Conservation (phyloP, 495 filamentous ascomycete species). For the Neurospora sp. region DNA sequence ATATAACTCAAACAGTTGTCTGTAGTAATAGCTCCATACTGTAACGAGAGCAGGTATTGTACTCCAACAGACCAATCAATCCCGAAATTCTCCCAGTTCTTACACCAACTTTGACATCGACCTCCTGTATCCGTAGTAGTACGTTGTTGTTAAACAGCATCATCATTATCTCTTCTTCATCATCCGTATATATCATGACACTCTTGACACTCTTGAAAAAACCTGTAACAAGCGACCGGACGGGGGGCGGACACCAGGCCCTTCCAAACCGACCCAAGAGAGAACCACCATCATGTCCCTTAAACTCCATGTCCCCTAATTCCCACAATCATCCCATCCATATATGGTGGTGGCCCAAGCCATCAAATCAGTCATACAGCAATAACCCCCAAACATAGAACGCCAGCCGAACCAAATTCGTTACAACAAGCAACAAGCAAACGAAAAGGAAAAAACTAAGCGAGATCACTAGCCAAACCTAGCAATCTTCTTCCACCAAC, state of each 20-base stretch:
- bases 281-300: neutral
- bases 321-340: neutral
- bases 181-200: neutral
- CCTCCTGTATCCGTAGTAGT: neutral
- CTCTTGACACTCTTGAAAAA: neutral
- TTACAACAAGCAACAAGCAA: neutral
- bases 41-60: too few species aligned
- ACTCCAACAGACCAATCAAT: too few species aligned
- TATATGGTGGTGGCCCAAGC: neutral
- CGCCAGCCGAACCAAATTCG: neutral
- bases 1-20: neutral
- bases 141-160: neutral
- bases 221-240: neutral
- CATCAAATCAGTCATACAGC: neutral
- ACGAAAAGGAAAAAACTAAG: neutral
- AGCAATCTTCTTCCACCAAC: slow-evolving; percentile 45
- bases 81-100: too few species aligned
- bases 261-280: neutral
- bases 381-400: neutral
- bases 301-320: neutral
- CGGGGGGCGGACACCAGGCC: neutral
- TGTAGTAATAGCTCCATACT: neutral
- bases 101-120: neutral
- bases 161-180: neutral
- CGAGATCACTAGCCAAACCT: slow-evolving; percentile 3